phyloP scores from a whole-genome alignment of 148 eudicot species.

The Hydrangea macrophylla region DNA sequence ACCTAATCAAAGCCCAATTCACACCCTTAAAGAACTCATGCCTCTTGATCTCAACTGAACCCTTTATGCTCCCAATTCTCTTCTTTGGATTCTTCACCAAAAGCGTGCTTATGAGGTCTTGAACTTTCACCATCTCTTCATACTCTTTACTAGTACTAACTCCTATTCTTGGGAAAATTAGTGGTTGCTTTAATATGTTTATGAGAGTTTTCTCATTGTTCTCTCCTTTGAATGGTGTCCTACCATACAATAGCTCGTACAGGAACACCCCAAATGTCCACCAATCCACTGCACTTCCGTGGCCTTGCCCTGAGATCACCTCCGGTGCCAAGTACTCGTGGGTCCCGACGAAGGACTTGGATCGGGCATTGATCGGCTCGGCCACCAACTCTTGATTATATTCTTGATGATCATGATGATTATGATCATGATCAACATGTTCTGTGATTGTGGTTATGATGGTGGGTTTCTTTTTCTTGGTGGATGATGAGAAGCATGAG shows the following conservation, averaged over 20 bases:
- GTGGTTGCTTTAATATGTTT: slow-evolving; percentile 58
- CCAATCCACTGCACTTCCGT: slow-evolving; percentile 77
- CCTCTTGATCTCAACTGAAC: slow-evolving; percentile 67
- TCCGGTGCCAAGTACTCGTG: slow-evolving; percentile 82
- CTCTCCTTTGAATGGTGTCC: slow-evolving; percentile 67
- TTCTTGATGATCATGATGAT: slow-evolving; percentile 3
- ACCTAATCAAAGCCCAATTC: slow-evolving; percentile 87
- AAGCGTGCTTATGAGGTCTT: slow-evolving; percentile 63
- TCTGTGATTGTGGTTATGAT: slow-evolving; percentile 5
- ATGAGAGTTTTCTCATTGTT: slow-evolving; percentile 64
- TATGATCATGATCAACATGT: background rate
- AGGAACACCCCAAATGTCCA: slow-evolving; percentile 75
- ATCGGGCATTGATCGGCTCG: slow-evolving; percentile 60
- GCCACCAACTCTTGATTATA: slow-evolving; percentile 52
- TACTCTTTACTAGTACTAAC: slow-evolving; percentile 46
- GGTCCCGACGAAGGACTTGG: slow-evolving; percentile 73
- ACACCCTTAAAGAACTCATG: slow-evolving; percentile 83
- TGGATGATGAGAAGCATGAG: slow-evolving; percentile 48
- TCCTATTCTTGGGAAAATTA: slow-evolving; percentile 52
- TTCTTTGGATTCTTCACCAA: slow-evolving; percentile 72
- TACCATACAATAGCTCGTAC: slow-evolving; percentile 56
- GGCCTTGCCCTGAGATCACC: slow-evolving; percentile 73
- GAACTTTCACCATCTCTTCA: slow-evolving; percentile 60
- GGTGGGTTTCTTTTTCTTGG: slow-evolving; percentile 17
- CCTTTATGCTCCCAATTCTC: slow-evolving; percentile 71